phyloP scores from a whole-genome alignment of 306 rosid genomes.

The Boehmeria nivea region DNA sequence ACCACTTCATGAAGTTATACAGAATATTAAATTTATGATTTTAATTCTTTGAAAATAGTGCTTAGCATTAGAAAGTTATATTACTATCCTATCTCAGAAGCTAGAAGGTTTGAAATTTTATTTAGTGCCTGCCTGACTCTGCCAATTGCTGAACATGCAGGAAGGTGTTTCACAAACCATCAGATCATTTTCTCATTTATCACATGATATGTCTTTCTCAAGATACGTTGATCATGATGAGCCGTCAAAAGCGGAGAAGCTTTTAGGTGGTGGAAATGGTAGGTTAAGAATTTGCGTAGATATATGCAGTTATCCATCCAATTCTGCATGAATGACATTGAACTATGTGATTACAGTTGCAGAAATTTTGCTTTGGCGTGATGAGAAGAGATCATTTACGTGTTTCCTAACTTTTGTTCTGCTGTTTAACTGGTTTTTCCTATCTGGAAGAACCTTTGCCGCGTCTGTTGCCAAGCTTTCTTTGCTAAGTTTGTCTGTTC shows the following conservation, averaged over 20 bases:
- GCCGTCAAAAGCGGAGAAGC: slow-evolving; percentile 64
- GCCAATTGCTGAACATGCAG: slow-evolving; percentile 41
- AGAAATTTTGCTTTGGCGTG: slow-evolving; percentile 78
- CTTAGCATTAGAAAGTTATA: too few relatives aligned
- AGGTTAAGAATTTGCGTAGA: slow-evolving; percentile 1
- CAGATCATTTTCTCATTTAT: slow-evolving; percentile 59
- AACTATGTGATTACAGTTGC: slow-evolving; percentile 66
- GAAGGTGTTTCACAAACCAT: slow-evolving; percentile 64
- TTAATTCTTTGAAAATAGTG: too few relatives aligned
- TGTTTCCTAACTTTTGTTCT: slow-evolving; percentile 48
- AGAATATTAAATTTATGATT: too few relatives aligned
- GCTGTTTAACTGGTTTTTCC: slow-evolving; percentile 75
- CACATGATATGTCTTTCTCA: slow-evolving; percentile 42
- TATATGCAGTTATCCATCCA: not conserved
- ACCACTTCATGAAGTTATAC: too few relatives aligned
- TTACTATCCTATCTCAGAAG: not conserved
- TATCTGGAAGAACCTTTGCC: slow-evolving; percentile 59
- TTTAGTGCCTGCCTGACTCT: slow-evolving; percentile 8
- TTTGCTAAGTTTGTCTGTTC: slow-evolving; percentile 35
- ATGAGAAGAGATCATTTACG: slow-evolving; percentile 68
- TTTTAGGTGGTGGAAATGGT: slow-evolving; percentile 88
- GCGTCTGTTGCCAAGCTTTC: slow-evolving; percentile 55
- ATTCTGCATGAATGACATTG: slow-evolving; percentile 21
- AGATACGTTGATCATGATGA: slow-evolving; percentile 31
- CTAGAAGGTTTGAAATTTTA: not conserved